A percentile compares a stretch with the other conserved stretches of the same genome.
Conservation (phyloP, 768 basidiomycete genomes). For the Xerocomus brunneocitrinus region DNA sequence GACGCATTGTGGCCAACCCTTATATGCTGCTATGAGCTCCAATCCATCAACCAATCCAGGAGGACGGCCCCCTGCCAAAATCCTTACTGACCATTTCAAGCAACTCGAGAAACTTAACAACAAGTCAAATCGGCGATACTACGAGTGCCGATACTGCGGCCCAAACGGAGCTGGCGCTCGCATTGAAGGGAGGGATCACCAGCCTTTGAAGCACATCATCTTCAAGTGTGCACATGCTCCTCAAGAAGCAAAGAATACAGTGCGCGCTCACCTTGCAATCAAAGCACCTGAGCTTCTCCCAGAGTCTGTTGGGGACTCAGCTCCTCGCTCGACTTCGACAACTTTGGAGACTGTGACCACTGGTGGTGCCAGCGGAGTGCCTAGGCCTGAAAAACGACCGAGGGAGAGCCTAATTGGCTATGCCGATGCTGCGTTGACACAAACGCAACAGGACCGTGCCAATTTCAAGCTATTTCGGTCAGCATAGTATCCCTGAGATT, state of each 20-base stretch:
- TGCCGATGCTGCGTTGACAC: not conserved
- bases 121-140: not conserved
- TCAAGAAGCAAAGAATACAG: not conserved
- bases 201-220: not conserved
- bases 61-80: not conserved
- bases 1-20: too few species aligned
- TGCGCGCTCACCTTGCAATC: not conserved
- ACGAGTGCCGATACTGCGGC: not conserved
- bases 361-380: not conserved
- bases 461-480: not conserved
- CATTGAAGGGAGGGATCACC: not conserved
- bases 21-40: too few species aligned
- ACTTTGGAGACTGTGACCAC: not conserved
- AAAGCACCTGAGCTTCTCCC: not conserved
- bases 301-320: not conserved
- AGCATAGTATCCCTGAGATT: not conserved
- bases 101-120: not conserved
- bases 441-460: not conserved
- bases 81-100: not conserved
- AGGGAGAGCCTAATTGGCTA: not conserved
- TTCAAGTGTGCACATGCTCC: not conserved
- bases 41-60: constrained; percentile 11
- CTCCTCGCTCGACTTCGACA: too few species aligned
- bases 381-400: not conserved
- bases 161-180: not conserved